Conservation (phyloP, 83 land plant species). For the Larix sibirica region DNA sequence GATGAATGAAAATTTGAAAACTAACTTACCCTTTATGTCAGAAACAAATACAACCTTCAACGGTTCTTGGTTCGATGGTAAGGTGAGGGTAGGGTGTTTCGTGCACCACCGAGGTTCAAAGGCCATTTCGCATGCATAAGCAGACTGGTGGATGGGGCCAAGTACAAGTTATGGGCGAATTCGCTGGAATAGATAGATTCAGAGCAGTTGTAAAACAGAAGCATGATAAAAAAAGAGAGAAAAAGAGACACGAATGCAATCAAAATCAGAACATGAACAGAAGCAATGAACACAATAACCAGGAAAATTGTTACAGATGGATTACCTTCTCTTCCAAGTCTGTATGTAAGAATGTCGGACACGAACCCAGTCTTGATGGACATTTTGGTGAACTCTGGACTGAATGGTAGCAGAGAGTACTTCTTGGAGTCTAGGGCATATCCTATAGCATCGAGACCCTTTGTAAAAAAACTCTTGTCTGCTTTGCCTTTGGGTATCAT, state of each 20-base stretch:
- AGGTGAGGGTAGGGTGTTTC: no score
- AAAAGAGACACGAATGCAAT: neutral
- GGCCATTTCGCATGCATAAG: no score
- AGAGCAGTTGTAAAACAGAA: neutral
- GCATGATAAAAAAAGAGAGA: neutral
- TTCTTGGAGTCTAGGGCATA: constrained; percentile 10
- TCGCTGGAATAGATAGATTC: no score
- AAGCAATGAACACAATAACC: neutral
- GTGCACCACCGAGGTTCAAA: no score
- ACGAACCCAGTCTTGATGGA: constrained; percentile 1
- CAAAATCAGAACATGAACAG: neutral
- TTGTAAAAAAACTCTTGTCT: constrained; percentile 2
- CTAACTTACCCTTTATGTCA: no score
- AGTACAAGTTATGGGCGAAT: no score
- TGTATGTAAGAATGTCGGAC: constrained; percentile 8
- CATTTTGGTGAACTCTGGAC: constrained; percentile 10
- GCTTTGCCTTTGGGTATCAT: constrained; percentile 13
- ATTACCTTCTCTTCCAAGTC: constrained; percentile 12
- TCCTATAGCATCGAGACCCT: constrained; percentile 5
- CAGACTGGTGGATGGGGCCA: no score
- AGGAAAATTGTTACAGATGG: neutral
- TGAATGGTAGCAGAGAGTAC: constrained; percentile 17
- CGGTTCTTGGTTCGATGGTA: no score
- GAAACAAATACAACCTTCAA: no score
- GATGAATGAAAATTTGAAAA: neutral